A percentile compares a stretch with the other conserved stretches of the same genome.
Evolutionary conservation across 139 green algal genomes (phyloP).

Genomic region (Zygnema circumcarinatum): DNA sequence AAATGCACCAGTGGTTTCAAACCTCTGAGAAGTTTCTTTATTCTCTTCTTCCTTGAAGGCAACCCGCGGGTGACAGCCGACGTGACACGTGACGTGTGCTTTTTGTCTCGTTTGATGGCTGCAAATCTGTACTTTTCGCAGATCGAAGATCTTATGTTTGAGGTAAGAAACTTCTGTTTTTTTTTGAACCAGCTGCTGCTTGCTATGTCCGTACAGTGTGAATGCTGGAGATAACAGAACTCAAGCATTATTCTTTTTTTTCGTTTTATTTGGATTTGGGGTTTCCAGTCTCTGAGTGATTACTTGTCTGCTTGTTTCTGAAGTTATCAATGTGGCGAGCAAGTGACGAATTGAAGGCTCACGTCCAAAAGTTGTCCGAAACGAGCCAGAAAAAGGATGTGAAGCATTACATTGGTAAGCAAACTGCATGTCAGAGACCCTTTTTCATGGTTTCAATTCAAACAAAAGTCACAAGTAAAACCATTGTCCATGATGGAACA

Average conservation of each 20-base stretch:
- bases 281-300: too few relatives aligned
- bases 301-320: too few relatives aligned
- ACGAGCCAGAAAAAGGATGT: conserved; percentile 22
- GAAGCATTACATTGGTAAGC: conserved; percentile 52
- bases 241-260: neutral
- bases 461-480: too few relatives aligned
- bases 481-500: too few relatives aligned
- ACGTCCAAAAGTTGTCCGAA: neutral
- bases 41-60: conserved; percentile 48
- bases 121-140: conserved; percentile 92
- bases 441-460: too few relatives aligned
- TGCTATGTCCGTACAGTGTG: neutral
- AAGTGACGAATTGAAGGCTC: conserved; percentile 71
- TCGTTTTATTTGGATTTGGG: too few relatives aligned
- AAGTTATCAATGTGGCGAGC: conserved; percentile 91
- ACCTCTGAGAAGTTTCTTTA: neutral
- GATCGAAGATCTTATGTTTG: conserved; percentile 72
- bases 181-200: neutral
- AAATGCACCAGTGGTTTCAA: too few relatives aligned
- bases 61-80: conserved; percentile 92
- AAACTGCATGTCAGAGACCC: too few relatives aligned
- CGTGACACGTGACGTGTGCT: conserved; percentile 88
- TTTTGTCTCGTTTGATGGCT: conserved; percentile 87
- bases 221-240: neutral
- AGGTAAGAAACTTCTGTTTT: conserved; percentile 37